A percentile compares a stretch with the other conserved stretches of the same genome.
Evolutionary conservation across 768 basidiomycete genomes (phyloP).

Genomic region (Leccinum uliginosum): DNA sequence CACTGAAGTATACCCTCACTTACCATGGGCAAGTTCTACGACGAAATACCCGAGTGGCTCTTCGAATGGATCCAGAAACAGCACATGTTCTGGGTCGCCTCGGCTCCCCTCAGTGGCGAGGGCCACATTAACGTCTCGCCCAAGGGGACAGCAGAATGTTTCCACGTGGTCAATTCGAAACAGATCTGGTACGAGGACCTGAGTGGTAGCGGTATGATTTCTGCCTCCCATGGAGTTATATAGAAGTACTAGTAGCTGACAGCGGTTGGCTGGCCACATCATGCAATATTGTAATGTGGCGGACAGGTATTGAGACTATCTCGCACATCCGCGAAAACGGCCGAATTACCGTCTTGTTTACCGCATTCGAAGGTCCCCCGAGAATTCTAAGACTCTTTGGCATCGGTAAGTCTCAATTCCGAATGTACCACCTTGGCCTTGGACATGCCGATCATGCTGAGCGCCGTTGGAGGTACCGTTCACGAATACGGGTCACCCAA

Average conservation of each 20-base stretch:
- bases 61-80: conserved; percentile 59
- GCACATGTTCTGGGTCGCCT: conserved; percentile 69
- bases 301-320: conserved; percentile 51
- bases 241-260: not conserved
- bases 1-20: not conserved
- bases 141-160: conserved; percentile 59
- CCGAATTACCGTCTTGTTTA: conserved; percentile 58
- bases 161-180: conserved; percentile 53
- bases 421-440: conserved; percentile 8
- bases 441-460: not conserved
- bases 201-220: conserved; percentile 54
- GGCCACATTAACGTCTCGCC: conserved; percentile 68
- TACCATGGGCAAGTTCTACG: conserved; percentile 53
- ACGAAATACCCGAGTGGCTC: conserved; percentile 52
- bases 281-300: not conserved
- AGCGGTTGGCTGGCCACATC: not conserved
- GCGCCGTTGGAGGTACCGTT: conserved; percentile 41
- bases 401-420: conserved; percentile 34
- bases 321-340: conserved; percentile 60
- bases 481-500: conserved; percentile 62
- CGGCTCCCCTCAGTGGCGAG: conserved; percentile 52
- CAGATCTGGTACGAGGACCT: conserved; percentile 73
- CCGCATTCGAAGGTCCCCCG: conserved; percentile 56
- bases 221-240: conserved; percentile 11
- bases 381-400: conserved; percentile 59